Base-by-base conservation (phyloP, 495 filamentous ascomycete species). In the Rusavskia elegans region DNA sequence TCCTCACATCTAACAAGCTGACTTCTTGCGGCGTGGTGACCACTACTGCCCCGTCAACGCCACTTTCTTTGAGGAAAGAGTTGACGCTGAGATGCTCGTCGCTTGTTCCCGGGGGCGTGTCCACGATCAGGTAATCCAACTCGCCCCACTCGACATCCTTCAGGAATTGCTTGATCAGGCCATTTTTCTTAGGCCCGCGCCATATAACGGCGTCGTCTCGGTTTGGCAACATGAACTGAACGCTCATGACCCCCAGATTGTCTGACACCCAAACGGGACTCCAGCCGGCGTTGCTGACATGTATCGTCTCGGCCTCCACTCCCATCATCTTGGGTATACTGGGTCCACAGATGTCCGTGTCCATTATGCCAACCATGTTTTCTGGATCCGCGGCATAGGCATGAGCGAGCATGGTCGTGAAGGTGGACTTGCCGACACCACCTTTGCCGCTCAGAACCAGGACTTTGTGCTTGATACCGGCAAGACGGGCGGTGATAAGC, bases 241-340 rank as follows among this genome's bases (percentile, higher is more conserved):
- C 83, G 50, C 82, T 88, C 92, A 97, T 98, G 32, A 90, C 87
- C 1, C 81, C 83, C 37, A 98, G 70, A 57, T 95, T 96, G 51
- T 95, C 92, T 44, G 77, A 73, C 3, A 92, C 89, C 84, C 89
- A 96, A 2, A 95, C 90, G 0, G 93, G 93, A 53, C 80, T 83
- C 92, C 89, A 95, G 5, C 93, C 92, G 0, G 76, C 72, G 19
- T 72, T 76, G 64, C 79, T 86, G 23, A 93, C 75, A 63, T 97
- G 93, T 30, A 98, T 93, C 0, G 85, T 89, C 68, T 96, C 89
- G 5, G 76, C 64, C 66, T 95, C 87, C 2, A 95, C 90, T 19
- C 93, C 92, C 79, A 98, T 86, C 93, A 98, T 96, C 68, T 93
- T 93, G 0, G 92, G 92, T 52, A 97, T 95, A 46, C 78, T 84